A percentile compares a stretch with the other conserved stretches of the same genome.
phyloP scores from a whole-genome alignment of 768 basidiomycete genomes.

The Suillus lakei region DNA sequence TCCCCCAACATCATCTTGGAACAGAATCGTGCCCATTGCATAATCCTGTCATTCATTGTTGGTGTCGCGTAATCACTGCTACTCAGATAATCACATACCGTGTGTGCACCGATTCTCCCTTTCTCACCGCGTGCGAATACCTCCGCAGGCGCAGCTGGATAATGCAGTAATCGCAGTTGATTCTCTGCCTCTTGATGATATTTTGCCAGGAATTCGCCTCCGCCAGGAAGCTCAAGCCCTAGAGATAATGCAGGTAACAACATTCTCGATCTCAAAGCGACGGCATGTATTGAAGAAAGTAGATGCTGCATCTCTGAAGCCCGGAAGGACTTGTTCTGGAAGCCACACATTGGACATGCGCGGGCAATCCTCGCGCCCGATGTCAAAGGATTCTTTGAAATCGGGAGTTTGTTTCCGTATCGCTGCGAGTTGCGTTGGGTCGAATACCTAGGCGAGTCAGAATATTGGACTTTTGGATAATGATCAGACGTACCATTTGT shows the following conservation, averaged over 20 bases:
- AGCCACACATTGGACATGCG: slow-evolving; percentile 63
- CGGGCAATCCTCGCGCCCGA: slow-evolving; percentile 45
- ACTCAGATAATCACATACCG: slow-evolving; percentile 13
- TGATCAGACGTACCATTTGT: slow-evolving; percentile 22
- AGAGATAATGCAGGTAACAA: slow-evolving; percentile 55
- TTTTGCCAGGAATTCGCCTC: slow-evolving; percentile 44
- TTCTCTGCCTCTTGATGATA: slow-evolving; percentile 52
- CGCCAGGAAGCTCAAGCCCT: slow-evolving; percentile 45
- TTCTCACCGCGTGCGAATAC: slow-evolving; percentile 33
- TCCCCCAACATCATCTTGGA: slow-evolving; percentile 66
- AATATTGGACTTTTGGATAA: background rate
- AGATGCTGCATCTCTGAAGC: slow-evolving; percentile 55
- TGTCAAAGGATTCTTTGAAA: slow-evolving; percentile 60
- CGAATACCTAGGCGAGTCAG: slow-evolving; percentile 32
- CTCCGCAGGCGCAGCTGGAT: slow-evolving; percentile 44
- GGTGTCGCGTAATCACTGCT: background rate
- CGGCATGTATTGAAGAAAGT: slow-evolving; percentile 54
- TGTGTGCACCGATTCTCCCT: slow-evolving; percentile 41
- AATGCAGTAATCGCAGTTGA: slow-evolving; percentile 61
- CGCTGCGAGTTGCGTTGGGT: slow-evolving; percentile 31
- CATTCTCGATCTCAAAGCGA: slow-evolving; percentile 33
- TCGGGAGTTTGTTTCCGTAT: slow-evolving; percentile 39
- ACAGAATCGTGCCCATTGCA: slow-evolving; percentile 58
- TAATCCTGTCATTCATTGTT: slow-evolving; percentile 45
- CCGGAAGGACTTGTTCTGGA: slow-evolving; percentile 54